Evolutionary conservation across 176 grass and related monocot genomes (phyloP), one percentile per base, ranked within the genome.

Genomic region (Thinopyrum elongatum): DNA sequence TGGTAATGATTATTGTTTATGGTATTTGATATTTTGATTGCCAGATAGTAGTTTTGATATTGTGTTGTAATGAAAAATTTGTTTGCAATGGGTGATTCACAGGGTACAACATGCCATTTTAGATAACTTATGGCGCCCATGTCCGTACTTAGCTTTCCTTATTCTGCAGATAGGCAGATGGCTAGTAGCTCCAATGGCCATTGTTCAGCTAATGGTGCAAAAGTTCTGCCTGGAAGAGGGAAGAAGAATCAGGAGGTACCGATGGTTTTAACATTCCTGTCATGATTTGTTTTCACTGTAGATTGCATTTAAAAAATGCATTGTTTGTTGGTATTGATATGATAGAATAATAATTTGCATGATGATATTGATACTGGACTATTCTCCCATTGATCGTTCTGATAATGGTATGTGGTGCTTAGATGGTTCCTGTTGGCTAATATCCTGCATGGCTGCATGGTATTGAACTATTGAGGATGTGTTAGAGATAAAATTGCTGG

Each of bases 211-310:
- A 85, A 86, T 82, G 90, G 53, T 82, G 53, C 55, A 65, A 88
- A 88, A n/a, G 53, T 66, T 85, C 65, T 81, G 14, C 78, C 65
- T 22, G 78, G 38, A 86, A 85, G 73, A 79, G 86, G 65, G 57
- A 88, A 82, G 51, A 88, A 88, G 63, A 88, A 91, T 82, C 57
- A 85, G 81, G 86, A 88, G 90, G 90, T 92, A 76, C 26, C 13
- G 22, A 59, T 27, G 35, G 14, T 82, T 27, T 82, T 31, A 83
- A 27, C 44, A 34, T 76, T 38, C 42, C 29, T 74, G 3, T 12
- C 25, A 16, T 53, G 53, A 64, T 64, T 75, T 84, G 3, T 15
- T 76, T 38, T 4, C 25, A 23, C 21, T 80, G 25, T 19, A 51
- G 2, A 16, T 63, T 64, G 6, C 2, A 21, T 19, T 28, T 8